Evolutionary conservation across 768 basidiomycete genomes (phyloP).

Genomic region (Tephrocybe sp.): DNA sequence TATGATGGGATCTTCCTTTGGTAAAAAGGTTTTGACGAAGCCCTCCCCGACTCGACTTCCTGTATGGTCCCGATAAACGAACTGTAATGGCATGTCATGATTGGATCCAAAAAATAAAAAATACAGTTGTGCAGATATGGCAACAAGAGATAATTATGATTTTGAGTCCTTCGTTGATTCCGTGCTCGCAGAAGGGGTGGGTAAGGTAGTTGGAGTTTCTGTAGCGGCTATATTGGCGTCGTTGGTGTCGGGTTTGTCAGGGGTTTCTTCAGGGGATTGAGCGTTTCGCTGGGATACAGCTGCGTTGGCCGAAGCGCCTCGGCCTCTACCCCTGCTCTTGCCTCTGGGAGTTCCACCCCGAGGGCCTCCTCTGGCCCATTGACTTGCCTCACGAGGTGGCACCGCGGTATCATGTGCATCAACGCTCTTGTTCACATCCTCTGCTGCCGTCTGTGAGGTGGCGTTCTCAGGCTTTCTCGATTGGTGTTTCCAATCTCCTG

Average conservation of each 20-base stretch:
- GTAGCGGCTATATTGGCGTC: no score
- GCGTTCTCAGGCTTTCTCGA: conserved; percentile 15
- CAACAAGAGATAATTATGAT: conserved; percentile 1
- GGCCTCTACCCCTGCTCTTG: conserved; percentile 33
- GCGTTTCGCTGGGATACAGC: conserved; percentile 1
- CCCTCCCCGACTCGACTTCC: conserved; percentile 10
- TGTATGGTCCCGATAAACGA: conserved; percentile 4
- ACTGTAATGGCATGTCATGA: not conserved
- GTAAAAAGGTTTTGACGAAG: not conserved
- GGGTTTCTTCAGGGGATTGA: not conserved
- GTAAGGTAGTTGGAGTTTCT: not conserved
- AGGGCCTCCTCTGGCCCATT: conserved; percentile 28
- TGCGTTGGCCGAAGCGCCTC: conserved; percentile 23
- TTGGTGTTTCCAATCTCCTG: conserved; percentile 28
- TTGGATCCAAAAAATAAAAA: conserved; percentile 10
- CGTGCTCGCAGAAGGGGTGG: conserved; percentile 6
- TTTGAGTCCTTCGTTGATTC: conserved; percentile 1
- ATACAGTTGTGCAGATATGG: conserved; percentile 3
- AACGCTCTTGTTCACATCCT: conserved; percentile 7
- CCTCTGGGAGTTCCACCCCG: conserved; percentile 25
- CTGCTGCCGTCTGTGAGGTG: conserved; percentile 4
- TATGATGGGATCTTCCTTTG: not conserved
- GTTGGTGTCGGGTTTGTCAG: no score
- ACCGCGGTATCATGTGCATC: conserved; percentile 2
- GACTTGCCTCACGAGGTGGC: conserved; percentile 15